Percentiles rank a stretch among this genome's conserved stretches.
Conservation (phyloP, 1,139 yeast species). For the Yamadazyma triangularis region DNA sequence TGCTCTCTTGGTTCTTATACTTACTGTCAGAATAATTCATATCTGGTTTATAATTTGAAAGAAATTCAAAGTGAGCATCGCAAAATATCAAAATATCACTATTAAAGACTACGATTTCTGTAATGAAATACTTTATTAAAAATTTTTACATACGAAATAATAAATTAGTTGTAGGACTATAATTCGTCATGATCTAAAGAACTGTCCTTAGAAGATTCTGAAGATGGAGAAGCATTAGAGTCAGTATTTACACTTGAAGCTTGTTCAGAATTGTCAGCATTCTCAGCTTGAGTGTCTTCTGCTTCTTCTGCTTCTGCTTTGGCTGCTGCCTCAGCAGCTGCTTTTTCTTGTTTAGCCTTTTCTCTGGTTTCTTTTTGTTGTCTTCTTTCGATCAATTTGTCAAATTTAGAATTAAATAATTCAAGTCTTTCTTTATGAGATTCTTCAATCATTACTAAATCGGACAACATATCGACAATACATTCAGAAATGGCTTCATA, state of each 20-base stretch:
- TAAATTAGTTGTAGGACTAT: constrained; percentile 17
- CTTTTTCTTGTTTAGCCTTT: constrained; percentile 23
- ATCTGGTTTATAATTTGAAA: too few relatives aligned
- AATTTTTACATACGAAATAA: too few relatives aligned
- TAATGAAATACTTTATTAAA: too few relatives aligned
- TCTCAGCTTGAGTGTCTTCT: constrained; percentile 12
- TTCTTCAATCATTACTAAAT: constrained; percentile 27
- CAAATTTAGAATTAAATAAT: constrained; percentile 30
- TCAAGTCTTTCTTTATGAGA: constrained; percentile 39
- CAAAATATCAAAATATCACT: too few relatives aligned
- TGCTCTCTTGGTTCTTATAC: too few relatives aligned
- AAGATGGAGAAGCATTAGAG: constrained; percentile 9
- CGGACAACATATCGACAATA: constrained; percentile 30
- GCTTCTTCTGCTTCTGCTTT: constrained; percentile 18
- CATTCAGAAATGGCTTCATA: constrained; percentile 31
- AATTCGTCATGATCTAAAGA: constrained; percentile 52
- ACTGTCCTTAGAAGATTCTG: constrained; percentile 16
- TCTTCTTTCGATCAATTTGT: constrained; percentile 31
- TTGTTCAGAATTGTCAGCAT: constrained; percentile 2
- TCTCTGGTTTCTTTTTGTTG: constrained; percentile 32
- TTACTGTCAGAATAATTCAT: constrained; percentile 1
- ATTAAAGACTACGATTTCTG: too few relatives aligned
- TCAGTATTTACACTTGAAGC: constrained; percentile 2
- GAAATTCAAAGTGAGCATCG: too few relatives aligned
- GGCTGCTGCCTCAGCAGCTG: constrained; percentile 12